A percentile compares a stretch with the other conserved stretches of the same genome.
Evolutionary conservation across 2,329 filamentous ascomycete genomes (phyloP).

Genomic region (Pestalotiopsis sp.): DNA sequence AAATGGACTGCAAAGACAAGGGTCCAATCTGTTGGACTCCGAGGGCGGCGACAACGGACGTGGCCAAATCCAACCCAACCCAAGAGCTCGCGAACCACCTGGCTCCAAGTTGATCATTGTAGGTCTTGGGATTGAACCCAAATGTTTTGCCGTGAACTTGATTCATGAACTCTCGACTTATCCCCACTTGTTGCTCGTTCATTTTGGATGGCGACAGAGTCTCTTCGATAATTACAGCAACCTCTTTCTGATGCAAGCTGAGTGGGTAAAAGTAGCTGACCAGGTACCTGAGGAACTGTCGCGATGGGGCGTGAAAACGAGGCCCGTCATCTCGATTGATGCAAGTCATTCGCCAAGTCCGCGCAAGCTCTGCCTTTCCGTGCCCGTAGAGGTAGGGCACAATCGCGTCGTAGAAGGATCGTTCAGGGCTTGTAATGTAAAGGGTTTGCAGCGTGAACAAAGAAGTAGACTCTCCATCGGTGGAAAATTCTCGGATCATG

Average conservation of each 20-base stretch:
- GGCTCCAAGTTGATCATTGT: slow-evolving; percentile 74
- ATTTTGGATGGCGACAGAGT: slow-evolving; percentile 14
- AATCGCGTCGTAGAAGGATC: slow-evolving; percentile 50
- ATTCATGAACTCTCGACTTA: slow-evolving; percentile 38
- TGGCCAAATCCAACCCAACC: slow-evolving; percentile 71
- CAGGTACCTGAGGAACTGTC: slow-evolving; percentile 52
- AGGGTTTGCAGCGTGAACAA: slow-evolving; percentile 45
- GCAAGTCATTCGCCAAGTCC: slow-evolving; percentile 49
- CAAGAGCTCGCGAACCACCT: slow-evolving; percentile 76
- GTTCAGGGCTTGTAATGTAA: slow-evolving; percentile 46
- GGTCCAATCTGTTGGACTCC: slow-evolving; percentile 75
- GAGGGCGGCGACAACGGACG: slow-evolving; percentile 68
- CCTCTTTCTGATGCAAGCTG: slow-evolving; percentile 40
- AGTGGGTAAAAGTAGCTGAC: slow-evolving; percentile 45
- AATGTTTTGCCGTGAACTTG: slow-evolving; percentile 41
- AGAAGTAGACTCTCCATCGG: slow-evolving; percentile 36
- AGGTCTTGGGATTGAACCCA: slow-evolving; percentile 45
- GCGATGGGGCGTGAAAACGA: slow-evolving; percentile 35
- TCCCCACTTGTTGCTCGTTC: slow-evolving; percentile 18
- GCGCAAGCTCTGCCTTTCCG: slow-evolving; percentile 47
- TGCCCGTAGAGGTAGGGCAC: slow-evolving; percentile 52
- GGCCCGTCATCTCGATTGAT: slow-evolving; percentile 45
- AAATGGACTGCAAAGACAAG: slow-evolving; percentile 76
- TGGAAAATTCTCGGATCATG: slow-evolving; percentile 43
- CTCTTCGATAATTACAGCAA: slow-evolving; percentile 19